These are phyloP conservation scores for Escovopsis sp. DNA, from an alignment of 2,329 filamentous ascomycete genomes.

Conservation along the genomic window DNA sequence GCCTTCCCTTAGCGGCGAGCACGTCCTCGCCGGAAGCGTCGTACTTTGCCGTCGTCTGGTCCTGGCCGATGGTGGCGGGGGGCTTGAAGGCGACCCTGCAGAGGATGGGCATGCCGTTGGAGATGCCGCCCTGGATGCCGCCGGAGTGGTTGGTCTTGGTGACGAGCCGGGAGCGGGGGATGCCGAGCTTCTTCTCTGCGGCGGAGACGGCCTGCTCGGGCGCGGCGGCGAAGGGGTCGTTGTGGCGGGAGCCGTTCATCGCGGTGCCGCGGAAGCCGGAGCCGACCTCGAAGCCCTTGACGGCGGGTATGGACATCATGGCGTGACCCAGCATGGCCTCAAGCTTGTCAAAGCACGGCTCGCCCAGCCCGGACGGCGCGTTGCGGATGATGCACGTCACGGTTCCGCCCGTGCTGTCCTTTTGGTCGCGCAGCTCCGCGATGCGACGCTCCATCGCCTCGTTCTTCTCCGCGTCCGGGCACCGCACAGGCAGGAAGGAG, in stretches of 20 bases:
- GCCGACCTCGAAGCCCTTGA: slow-evolving; percentile 90
- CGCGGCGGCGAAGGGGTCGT: slow-evolving; percentile 46
- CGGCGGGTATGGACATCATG: slow-evolving; percentile 89
- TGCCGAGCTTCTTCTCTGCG: slow-evolving; percentile 27
- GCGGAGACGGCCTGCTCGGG: slow-evolving; percentile 24
- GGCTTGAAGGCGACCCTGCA: slow-evolving; percentile 94
- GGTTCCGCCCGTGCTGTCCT: slow-evolving; percentile 87
- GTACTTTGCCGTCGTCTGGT: slow-evolving; percentile 74
- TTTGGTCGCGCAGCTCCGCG: slow-evolving; percentile 56
- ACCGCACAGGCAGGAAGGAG: slow-evolving; percentile 67
- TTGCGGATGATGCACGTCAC: slow-evolving; percentile 90
- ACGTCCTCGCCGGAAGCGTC: slow-evolving; percentile 54
- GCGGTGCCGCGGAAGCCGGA: slow-evolving; percentile 81
- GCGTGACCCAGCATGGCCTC: slow-evolving; percentile 84
- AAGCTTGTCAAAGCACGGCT: slow-evolving; percentile 91
- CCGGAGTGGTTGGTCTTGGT: slow-evolving; percentile 93
- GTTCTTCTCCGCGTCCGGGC: slow-evolving; percentile 52
- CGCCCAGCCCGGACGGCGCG: slow-evolving; percentile 70
- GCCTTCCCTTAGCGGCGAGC: slow-evolving; percentile 79
- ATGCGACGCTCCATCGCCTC: slow-evolving; percentile 67
- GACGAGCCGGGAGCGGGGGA: slow-evolving; percentile 46
- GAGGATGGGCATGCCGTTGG: slow-evolving; percentile 85
- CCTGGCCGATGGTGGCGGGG: slow-evolving; percentile 80
- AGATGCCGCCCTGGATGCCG: slow-evolving; percentile 88
- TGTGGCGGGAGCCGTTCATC: slow-evolving; percentile 74